Evolutionary conservation across 805 yeast species (phyloP), one percentile per base, ranked within the genome.

Genomic region (Blastobotrys chiropterorum): DNA sequence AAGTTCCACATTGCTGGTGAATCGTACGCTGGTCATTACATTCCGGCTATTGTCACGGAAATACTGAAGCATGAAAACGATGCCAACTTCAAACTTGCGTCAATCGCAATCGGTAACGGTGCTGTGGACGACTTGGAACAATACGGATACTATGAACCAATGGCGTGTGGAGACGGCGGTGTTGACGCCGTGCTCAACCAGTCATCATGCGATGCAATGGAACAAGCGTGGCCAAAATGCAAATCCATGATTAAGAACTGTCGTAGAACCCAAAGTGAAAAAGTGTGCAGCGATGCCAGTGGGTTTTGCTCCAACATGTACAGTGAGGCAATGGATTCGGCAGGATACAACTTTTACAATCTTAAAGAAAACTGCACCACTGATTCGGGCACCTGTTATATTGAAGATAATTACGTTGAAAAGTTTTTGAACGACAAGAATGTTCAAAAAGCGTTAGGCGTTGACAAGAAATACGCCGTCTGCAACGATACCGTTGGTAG

Each of bases 1-100:
- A 75, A 75, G 49, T 83, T 86, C 78, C 92, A 85, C 66, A 82
- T 86, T 65, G 84, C 94, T 43, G 95, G 94, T 61, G 94, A 86
- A 65, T 82, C 89, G 13, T 86, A 86, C n/a, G n/a, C n/a, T n/a
- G n/a, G n/a, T n/a, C n/a, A n/a, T n/a, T n/a, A n/a, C n/a, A n/a
- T n/a, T n/a, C 95, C 96, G n/a, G 81, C 76, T 7, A 84, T 87
- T 66, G 92, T 94, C 2, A 63, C 79, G 50, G 94, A 86, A 65
- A 85, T 87, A 58, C 70, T 86, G 60, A 72, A 74, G 41, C 80
- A 79, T 56, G 75, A 20, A 11, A 76, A 72, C 6, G 39, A 13
- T 5, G 13, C n/a, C 38, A 21, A 31, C 48, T 45, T 19, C 48
- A 26, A 45, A 17, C 31, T 20, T 13, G 14, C 11, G 16, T 43